A percentile compares a stretch with the other conserved stretches of the same genome.
These are phyloP conservation scores for Insectozyma bohioensis DNA, from an alignment of 1,139 yeast genomes.

Conservation along the genomic window DNA sequence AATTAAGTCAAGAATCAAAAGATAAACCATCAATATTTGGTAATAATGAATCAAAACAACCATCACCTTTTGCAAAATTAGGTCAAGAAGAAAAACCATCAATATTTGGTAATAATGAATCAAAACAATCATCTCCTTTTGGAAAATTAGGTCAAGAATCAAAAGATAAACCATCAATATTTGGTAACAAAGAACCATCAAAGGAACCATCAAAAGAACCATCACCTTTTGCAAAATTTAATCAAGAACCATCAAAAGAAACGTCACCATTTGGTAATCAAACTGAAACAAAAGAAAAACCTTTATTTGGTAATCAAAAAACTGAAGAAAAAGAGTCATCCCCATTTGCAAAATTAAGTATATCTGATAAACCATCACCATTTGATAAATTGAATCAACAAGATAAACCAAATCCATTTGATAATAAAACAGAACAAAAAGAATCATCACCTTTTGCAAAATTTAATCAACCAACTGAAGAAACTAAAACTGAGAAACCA, in stretches of 20 bases:
- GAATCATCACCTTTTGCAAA: slow-evolving; percentile 7
- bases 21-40: slow-evolving; percentile 1
- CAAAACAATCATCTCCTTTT: slow-evolving; percentile 2
- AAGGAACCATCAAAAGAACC: slow-evolving; percentile 1
- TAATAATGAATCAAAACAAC: neutral
- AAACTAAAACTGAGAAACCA: too few species aligned
- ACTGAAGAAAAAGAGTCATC: slow-evolving; percentile 2
- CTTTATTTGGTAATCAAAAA: neutral
- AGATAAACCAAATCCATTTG: slow-evolving; percentile 2
- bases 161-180: slow-evolving; percentile 1
- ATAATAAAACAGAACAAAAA: slow-evolving; percentile 8
- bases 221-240: slow-evolving; percentile 4
- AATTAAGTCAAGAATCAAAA: neutral
- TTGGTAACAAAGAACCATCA: neutral
- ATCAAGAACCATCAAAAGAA: neutral
- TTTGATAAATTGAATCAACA: slow-evolving; percentile 5
- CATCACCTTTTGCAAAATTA: slow-evolving; percentile 6
- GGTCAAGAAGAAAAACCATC: neutral
- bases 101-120: neutral
- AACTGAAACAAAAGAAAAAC: neutral
- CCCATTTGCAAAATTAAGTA: slow-evolving; percentile 6
- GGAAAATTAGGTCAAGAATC: slow-evolving; percentile 1
- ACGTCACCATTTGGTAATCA: neutral
- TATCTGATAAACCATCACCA: slow-evolving; percentile 7
- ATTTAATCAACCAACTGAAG: too few species aligned